Base-by-base conservation (phyloP, 208 protist species). In the Naegleria gruberi region DNA sequence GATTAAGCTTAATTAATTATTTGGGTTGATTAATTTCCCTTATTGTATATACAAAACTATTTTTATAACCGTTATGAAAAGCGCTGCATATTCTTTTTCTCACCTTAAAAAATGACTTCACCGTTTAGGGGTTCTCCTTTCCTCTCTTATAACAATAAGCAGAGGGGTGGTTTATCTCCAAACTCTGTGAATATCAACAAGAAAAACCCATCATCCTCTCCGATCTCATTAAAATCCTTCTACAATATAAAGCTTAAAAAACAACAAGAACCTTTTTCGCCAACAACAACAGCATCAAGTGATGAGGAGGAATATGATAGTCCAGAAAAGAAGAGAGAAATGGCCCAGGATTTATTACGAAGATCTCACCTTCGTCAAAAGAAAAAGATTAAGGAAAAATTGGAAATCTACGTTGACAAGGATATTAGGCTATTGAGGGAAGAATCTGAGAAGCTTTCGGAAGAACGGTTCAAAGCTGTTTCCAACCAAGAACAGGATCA, bases 1-100 rank as follows among this genome's bases (percentile, higher is more conserved):
- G 26, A 89, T 89, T 47, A 23, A 55, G 37, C 40, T 89, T 30
- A 82, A 82, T 40, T 44, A 44, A 83, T 77, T 37, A 77, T 77
- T 77, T 37, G 19, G 19, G 19, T 37, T 77, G 19, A 30, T 65
- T 65, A 30, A 65, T 65, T 65, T 19, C 15, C 51, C 15, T 15
- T 19, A 55, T 55, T 5, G 15, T 55, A 55, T 55, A 15, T 19
- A 55, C 15, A 19, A 55, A 15, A 65, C 51, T 23, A 23, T 65
- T 30, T 65, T n/a, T n/a, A n/a, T n/a, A n/a, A n/a, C n/a, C n/a
- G n/a, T n/a, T n/a, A n/a, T n/a, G n/a, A n/a, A n/a, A n/a, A n/a
- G n/a, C n/a, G n/a, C n/a, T n/a, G n/a, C n/a, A n/a, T n/a, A 65
- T 23, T 19, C 2, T 19, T 65, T 23, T 65, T 23, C 30, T 65